Evolutionary conservation across 2,329 filamentous ascomycete genomes (phyloP), one percentile per base, ranked within the genome.

Genomic region (Pleomassaria siparia): DNA sequence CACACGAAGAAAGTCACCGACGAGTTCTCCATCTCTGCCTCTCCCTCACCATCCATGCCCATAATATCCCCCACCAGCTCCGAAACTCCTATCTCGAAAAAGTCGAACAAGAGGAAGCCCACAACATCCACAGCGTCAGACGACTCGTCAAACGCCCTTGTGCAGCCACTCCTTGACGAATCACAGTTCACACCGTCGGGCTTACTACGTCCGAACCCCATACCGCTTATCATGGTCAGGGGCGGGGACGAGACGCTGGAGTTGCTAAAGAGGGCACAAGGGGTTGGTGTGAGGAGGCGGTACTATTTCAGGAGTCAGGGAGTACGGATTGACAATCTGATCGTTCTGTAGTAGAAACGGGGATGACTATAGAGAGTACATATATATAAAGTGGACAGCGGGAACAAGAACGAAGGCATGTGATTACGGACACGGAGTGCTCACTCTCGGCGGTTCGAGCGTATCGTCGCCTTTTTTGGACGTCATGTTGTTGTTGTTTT

Each of bases 261-360:
- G 22, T 71, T 85, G 47, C 75, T 96, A 25, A 76, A 72, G 33
- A 73, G 75, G 36, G 84, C 87, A n/a, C 78, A 76, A 45, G 85
- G 83, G 3, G 70, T 96, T 2, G 91, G 89, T 0, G 74, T 96
- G 51, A 82, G 88, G 63, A 80, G 91, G 66, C 78, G 89, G 60
- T 96, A 91, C 70, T 83, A 83, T 62, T 84, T 96, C 35, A 83
- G 87, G 64, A 95, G 89, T 53, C 85, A 92, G 70, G 91, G 91
- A 0, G 72, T 91, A 36, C 78, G 81, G 53, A 88, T 97, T 59
- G 81, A 79, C 40, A 96, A 96, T 75, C 74, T 95, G 58, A 77
- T 91, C 61, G 83, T 95, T 50, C 59, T 83, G 49, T 84, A 43
- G 25, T 21, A 20, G 35, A 39, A 15, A 26, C n/a, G n/a, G 36